Base-by-base conservation (phyloP, 805 yeast species). In the Cyberlindnera amylophila region DNA sequence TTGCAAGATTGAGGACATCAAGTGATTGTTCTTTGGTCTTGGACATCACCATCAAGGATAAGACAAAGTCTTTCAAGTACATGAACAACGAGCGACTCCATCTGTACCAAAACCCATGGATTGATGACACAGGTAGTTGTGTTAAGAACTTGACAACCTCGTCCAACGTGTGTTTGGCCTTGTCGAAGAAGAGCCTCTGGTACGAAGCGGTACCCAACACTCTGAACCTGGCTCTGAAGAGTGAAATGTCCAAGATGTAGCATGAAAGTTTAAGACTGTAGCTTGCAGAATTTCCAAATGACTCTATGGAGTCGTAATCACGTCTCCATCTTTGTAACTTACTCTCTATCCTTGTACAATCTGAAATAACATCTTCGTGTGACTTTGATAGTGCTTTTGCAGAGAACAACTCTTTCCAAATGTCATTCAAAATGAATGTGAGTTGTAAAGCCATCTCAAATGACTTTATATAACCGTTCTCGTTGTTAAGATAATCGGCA, bases 81-180 rank as follows among this genome's bases (percentile, higher is more conserved):
- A 46, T 38, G 26, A 46, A 42, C 24, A 36, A 21, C 6, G 49
- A 46, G 7, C 46, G 23, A 23, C 38, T 30, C 49, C 49, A 46
- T 11, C 34, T 15, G 19, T 40, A 39, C 49, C 49, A 46, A 26
- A 46, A 46, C 17, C 46, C 44, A 13, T 42, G 32, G 16, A 46
- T 42, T 9, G 30, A 7, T 1, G 32, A 4, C 2, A 30, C 17
- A 1, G 48, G 42, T 4, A 41, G 26, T 7, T 30, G 19, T 6
- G 9, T 18, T 9, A 45, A 17, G 14, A 38, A 38, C 3, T 29
- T 7, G 3, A 45, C 32, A 12, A 45, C 36, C 11, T 32, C 41
- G 5, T 31, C 29, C 4, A 41, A 32, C 3, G 33, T 33, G 6
- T 16, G 24, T 6, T 30, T 35, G 2, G 44, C 48, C 32, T 34